A percentile compares a stretch with the other conserved stretches of the same genome.
phyloP scores from a whole-genome alignment of 352 stramenopile genomes.

The Phytophthora agathidicida region DNA sequence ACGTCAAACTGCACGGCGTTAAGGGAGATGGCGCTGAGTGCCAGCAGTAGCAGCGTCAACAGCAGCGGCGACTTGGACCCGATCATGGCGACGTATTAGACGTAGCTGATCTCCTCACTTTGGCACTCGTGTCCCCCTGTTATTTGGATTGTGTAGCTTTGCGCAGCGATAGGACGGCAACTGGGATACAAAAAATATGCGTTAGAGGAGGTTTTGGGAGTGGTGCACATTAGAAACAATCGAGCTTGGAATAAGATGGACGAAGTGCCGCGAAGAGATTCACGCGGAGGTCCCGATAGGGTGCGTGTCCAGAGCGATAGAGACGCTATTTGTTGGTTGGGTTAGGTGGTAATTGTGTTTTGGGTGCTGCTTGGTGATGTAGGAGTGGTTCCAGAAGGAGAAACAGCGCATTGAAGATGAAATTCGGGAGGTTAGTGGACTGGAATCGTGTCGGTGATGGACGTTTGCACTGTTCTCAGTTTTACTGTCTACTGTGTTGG shows the following conservation, averaged over 20 bases:
- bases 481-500: not conserved
- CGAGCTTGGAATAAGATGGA: conserved; percentile 30
- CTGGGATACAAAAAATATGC: not conserved
- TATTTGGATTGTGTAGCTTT: conserved; percentile 25
- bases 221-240: not conserved
- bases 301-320: conserved; percentile 7
- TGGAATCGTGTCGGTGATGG: too few species aligned
- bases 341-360: conserved; percentile 3
- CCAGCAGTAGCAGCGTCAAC: conserved; percentile 43
- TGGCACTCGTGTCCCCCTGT: conserved; percentile 25
- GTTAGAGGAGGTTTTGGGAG: not conserved
- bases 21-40: conserved; percentile 24
- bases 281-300: conserved; percentile 31
- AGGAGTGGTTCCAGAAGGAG: conserved; percentile 77
- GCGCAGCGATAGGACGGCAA: conserved; percentile 18
- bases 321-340: not conserved
- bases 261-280: conserved; percentile 27
- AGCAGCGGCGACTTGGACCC: conserved; percentile 28
- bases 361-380: not conserved
- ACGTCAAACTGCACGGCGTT: conserved; percentile 83
- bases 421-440: conserved; percentile 60
- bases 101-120: too few species aligned
- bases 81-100: conserved; percentile 6
- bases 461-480: not conserved
- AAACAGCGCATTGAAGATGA: conserved; percentile 73